Evolutionary conservation across 1,284 basidiomycete species (phyloP).

Genomic region (Naganishia sp.): DNA sequence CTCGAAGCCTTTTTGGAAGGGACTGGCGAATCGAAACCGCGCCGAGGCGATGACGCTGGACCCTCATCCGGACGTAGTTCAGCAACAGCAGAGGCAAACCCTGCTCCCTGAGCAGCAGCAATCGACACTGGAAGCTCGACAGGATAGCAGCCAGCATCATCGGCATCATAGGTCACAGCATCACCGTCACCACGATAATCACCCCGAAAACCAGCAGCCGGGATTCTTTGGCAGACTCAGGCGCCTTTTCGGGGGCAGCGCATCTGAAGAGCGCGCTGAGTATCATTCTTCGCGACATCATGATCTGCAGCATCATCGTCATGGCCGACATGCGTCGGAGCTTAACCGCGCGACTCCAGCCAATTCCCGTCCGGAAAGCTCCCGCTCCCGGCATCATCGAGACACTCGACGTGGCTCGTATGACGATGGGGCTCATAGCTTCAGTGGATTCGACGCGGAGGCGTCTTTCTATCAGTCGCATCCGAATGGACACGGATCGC

Average conservation of each 20-base stretch:
- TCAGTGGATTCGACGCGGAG: neutral
- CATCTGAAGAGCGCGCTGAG: neutral
- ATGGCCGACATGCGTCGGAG: neutral
- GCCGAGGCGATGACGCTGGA: constrained; percentile 2
- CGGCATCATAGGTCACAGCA: neutral
- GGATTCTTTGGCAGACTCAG: constrained; percentile 2
- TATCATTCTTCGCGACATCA: neutral
- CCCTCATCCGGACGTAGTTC: neutral
- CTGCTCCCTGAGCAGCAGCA: neutral
- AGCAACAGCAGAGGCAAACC: neutral
- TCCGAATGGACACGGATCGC: no score
- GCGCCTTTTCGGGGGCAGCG: neutral
- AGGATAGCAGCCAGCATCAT: neutral
- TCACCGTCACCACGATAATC: neutral
- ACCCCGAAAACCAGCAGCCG: neutral
- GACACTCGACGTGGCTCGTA: neutral
- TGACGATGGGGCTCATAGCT: neutral
- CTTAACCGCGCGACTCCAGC: neutral
- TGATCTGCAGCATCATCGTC: neutral
- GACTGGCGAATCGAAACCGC: neutral
- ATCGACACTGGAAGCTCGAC: neutral
- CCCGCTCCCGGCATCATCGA: neutral
- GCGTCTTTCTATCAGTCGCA: neutral
- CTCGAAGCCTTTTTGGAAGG: constrained; percentile 16
- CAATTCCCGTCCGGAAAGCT: neutral